A percentile compares a stretch with the other conserved stretches of the same genome.
Evolutionary conservation across 2,329 filamentous ascomycete species (phyloP).

Genomic region (Coniochaeta ligniaria): DNA sequence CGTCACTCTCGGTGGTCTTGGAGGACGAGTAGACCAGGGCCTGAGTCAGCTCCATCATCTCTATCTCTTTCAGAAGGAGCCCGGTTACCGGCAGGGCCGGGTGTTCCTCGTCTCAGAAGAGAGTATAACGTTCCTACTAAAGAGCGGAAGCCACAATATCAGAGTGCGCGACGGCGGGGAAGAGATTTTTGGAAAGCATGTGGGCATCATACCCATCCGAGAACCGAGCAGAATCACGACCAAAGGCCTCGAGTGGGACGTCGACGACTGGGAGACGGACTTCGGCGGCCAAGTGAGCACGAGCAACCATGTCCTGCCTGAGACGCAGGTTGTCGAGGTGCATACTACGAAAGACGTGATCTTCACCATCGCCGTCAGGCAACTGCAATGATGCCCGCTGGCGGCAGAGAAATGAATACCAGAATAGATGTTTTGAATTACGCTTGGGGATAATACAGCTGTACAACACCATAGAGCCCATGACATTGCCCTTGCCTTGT

Average conservation of each 20-base stretch:
- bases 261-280: conserved; percentile 69
- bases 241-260: conserved; percentile 83
- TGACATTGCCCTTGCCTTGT: background rate
- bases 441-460: background rate
- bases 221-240: conserved; percentile 75
- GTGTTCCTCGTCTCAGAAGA: conserved; percentile 77
- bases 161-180: conserved; percentile 44
- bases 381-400: conserved; percentile 6
- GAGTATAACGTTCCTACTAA: conserved; percentile 77
- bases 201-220: conserved; percentile 80
- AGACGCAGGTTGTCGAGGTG: conserved; percentile 53
- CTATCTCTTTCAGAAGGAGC: conserved; percentile 52
- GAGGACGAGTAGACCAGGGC: conserved; percentile 87
- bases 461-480: background rate
- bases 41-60: conserved; percentile 85
- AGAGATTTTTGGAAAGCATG: conserved; percentile 63
- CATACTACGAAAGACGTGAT: conserved; percentile 58
- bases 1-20: conserved; percentile 77
- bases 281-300: conserved; percentile 71
- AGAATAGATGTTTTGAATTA: background rate
- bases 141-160: conserved; percentile 60
- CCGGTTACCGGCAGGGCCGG: conserved; percentile 41
- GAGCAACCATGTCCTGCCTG: conserved; percentile 65
- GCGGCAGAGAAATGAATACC: background rate
- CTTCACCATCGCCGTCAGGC: conserved; percentile 63